Percentiles rank a stretch among this genome's conserved stretches.
phyloP scores from a whole-genome alignment of 345 rosid genomes.

The Turritis glabra region DNA sequence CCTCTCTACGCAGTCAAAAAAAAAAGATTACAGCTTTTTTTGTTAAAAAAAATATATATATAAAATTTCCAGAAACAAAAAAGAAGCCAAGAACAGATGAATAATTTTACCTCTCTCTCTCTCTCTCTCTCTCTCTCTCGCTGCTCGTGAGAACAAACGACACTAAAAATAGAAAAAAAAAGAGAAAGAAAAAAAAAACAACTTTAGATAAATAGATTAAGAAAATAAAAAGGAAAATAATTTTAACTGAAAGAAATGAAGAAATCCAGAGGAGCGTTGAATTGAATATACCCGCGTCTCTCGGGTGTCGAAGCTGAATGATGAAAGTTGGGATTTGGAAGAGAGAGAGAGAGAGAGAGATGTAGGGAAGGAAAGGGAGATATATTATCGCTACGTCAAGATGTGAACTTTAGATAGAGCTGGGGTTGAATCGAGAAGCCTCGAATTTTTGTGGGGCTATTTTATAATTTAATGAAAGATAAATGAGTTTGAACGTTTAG shows the following conservation, averaged over 20 bases:
- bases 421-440: conserved; percentile 9
- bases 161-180: conserved; percentile 24
- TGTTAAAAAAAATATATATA: background rate
- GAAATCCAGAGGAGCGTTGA: conserved; percentile 38
- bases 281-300: conserved; percentile 34
- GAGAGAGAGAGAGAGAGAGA: background rate
- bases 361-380: background rate
- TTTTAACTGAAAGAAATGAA: conserved; percentile 10
- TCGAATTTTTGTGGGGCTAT: background rate
- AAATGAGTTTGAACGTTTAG: background rate
- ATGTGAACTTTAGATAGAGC: background rate
- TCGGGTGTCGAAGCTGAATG: conserved; percentile 4
- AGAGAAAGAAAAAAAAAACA: background rate
- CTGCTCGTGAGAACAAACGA: conserved; percentile 9
- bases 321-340: background rate
- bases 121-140: background rate
- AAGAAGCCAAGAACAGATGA: conserved; percentile 4
- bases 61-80: conserved; percentile 18
- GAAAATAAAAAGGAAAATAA: background rate
- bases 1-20: conserved; percentile 18
- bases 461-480: conserved; percentile 17
- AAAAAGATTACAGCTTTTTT: background rate
- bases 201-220: background rate
- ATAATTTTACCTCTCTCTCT: background rate
- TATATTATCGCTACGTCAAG: background rate